Base-by-base conservation (phyloP, 495 filamentous ascomycete genomes). In the Penicillium silybi region DNA sequence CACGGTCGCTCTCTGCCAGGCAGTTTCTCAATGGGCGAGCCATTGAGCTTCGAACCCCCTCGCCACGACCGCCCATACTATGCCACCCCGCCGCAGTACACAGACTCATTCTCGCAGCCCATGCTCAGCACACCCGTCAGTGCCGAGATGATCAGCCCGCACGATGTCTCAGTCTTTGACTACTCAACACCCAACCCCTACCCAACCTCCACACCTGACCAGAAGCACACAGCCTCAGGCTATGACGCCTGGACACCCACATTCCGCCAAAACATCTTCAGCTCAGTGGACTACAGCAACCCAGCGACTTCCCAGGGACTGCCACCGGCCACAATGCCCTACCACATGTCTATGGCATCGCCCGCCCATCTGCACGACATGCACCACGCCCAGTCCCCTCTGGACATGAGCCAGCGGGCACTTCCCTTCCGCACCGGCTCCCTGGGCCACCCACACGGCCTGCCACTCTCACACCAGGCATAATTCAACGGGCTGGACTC, bases 181-280 rank as follows among this genome's bases (percentile, higher is more conserved):
- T 73, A 74, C 26, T 35, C 72, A 15, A 48, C 54, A 0, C 59
- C 62, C 2, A 50, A 62, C 11, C 44, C 62, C 8, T 73, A 69
- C 48, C 52, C 63, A 7, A 40, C 52, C 22, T 59, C 72, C 0
- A 56, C 69, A 45, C 46, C 68, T 20, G 47, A 58, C 49, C 51
- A 57, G 55, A 22, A 53, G 52, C 67, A 57, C 59, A 52, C 11
- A 39, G 41, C 57, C 1, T 22, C 57, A 6, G 52, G 51, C 32
- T 68, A 62, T 27, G 69, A 72, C 16, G 35, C 61, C n/a, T 77
- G 72, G 70, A 49, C 62, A 11, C 65, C 73, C 3, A 56, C 67
- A 5, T 74, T 71, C 62, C 67, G 72, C n/a, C 71, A 65, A 40
- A 67, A 68, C 41, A 58, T 75, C 34, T 77, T 69, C 63, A 56